Percentiles rank a stretch among this genome's conserved stretches.
phyloP scores from a whole-genome alignment of 345 rosid genomes.

The Moricandia arvensis region DNA sequence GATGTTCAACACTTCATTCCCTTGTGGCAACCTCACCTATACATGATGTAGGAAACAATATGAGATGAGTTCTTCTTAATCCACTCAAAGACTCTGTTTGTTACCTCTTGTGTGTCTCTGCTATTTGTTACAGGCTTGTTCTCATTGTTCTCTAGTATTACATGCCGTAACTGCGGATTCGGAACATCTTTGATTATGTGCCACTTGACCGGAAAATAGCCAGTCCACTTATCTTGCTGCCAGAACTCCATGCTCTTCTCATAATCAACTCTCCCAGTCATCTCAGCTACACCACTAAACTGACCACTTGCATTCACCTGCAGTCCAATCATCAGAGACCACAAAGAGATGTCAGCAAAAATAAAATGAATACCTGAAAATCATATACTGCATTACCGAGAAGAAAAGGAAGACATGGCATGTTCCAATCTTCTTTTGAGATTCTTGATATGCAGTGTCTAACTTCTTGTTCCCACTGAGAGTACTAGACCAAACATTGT shows the following conservation, averaged over 20 bases:
- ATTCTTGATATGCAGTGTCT: constrained; percentile 52
- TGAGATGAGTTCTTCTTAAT: background rate
- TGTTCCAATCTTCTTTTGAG: constrained; percentile 41
- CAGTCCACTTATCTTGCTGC: constrained; percentile 82
- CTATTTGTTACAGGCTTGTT: constrained; percentile 71
- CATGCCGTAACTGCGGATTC: constrained; percentile 57
- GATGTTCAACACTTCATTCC: constrained; percentile 60
- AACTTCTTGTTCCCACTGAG: constrained; percentile 63
- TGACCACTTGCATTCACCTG: constrained; percentile 82
- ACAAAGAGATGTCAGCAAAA: no score
- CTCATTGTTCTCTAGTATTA: constrained; percentile 67
- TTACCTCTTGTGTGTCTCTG: constrained; percentile 82
- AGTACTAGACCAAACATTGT: constrained; percentile 74
- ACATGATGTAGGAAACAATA: background rate
- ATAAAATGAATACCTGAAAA: no score
- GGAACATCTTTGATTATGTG: constrained; percentile 68
- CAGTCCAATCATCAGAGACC: constrained; percentile 6
- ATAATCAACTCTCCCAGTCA: constrained; percentile 58
- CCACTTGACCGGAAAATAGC: constrained; percentile 69
- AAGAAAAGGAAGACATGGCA: constrained; percentile 66
- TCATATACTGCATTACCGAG: constrained; percentile 42
- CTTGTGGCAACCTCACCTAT: constrained; percentile 58
- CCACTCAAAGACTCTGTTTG: background rate
- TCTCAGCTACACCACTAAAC: constrained; percentile 73
- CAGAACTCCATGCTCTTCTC: constrained; percentile 67